Evolutionary conservation across 2,329 filamentous ascomycete species (phyloP).

Genomic region (Elsinoe fawcettii): DNA sequence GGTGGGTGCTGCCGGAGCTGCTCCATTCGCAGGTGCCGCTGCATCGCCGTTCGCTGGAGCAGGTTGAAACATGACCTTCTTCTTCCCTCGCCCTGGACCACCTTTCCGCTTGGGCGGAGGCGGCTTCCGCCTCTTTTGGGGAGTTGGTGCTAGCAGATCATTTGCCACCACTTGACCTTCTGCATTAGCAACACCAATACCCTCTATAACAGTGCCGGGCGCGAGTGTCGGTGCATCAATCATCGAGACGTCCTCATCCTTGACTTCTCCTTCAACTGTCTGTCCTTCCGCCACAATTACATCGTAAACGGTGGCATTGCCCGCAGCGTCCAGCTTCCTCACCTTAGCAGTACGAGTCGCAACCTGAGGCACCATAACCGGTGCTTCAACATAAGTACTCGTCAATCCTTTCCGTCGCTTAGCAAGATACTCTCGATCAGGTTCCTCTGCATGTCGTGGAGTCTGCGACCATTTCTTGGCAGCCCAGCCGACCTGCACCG

Average conservation of each 20-base stretch:
- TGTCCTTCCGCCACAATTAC: slow-evolving; percentile 75
- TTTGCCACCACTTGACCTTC: slow-evolving; percentile 52
- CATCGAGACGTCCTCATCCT: slow-evolving; percentile 46
- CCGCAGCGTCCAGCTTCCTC: slow-evolving; percentile 65
- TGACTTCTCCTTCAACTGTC: slow-evolving; percentile 71
- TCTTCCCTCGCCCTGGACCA: slow-evolving; percentile 72
- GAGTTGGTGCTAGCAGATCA: slow-evolving; percentile 39
- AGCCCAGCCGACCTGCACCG: slow-evolving; percentile 39
- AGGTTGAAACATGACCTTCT: slow-evolving; percentile 53
- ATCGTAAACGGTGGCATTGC: slow-evolving; percentile 77
- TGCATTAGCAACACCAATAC: slow-evolving; percentile 52
- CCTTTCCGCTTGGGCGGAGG: slow-evolving; percentile 72
- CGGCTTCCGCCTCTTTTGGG: slow-evolving; percentile 57
- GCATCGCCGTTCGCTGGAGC: slow-evolving; percentile 33
- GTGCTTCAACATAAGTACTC: slow-evolving; percentile 38
- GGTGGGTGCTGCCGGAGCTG: slow-evolving; percentile 28
- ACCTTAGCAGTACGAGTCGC: slow-evolving; percentile 71
- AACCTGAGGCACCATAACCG: slow-evolving; percentile 14
- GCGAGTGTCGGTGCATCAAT: slow-evolving; percentile 39
- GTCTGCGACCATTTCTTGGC: slow-evolving; percentile 52
- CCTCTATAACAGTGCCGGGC: slow-evolving; percentile 53
- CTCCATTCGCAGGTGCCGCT: slow-evolving; percentile 31
- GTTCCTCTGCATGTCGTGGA: slow-evolving; percentile 49
- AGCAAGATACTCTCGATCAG: slow-evolving; percentile 55
- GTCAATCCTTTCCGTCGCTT: slow-evolving; percentile 54